Percentiles rank a stretch among this genome's conserved stretches.
Evolutionary conservation across 1,284 basidiomycete genomes (phyloP).

Genomic region (Hypsizygus ulmarius): DNA sequence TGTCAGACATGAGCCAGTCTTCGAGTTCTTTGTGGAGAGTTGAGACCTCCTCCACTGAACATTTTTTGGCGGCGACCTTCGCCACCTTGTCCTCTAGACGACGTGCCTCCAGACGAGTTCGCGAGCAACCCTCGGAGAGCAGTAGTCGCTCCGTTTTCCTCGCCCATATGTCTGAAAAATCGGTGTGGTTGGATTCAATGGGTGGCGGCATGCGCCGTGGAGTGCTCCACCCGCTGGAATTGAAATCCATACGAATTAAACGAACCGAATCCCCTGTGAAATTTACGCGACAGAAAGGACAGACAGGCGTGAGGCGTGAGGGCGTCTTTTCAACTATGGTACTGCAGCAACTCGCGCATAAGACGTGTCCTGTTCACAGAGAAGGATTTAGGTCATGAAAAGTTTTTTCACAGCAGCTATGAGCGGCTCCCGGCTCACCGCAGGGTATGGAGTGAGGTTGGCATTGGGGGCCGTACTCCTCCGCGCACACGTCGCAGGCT

Average conservation of each 20-base stretch:
- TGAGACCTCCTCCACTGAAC: slow-evolving; percentile 77
- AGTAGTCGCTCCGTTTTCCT: slow-evolving; percentile 43
- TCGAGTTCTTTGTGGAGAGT: slow-evolving; percentile 71
- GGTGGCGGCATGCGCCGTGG: slow-evolving; percentile 48
- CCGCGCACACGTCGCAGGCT: slow-evolving; percentile 81
- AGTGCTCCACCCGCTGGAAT: slow-evolving; percentile 60
- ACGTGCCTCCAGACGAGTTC: slow-evolving; percentile 55
- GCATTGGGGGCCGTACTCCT: slow-evolving; percentile 72
- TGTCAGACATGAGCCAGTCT: slow-evolving; percentile 62
- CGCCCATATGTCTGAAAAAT: slow-evolving; percentile 47
- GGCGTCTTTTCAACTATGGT: slow-evolving; percentile 77
- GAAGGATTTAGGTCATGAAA: slow-evolving; percentile 12
- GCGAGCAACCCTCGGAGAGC: slow-evolving; percentile 36
- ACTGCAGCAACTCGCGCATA: slow-evolving; percentile 71
- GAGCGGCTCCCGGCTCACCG: slow-evolving; percentile 44
- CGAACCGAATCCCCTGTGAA: slow-evolving; percentile 65
- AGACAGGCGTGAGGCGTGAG: slow-evolving; percentile 60
- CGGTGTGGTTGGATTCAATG: slow-evolving; percentile 45
- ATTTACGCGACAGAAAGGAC: slow-evolving; percentile 77
- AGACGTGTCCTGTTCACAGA: slow-evolving; percentile 59
- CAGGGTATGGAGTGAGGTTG: slow-evolving; percentile 76
- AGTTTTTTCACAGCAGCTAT: slow-evolving; percentile 20
- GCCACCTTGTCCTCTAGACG: slow-evolving; percentile 73
- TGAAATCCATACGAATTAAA: slow-evolving; percentile 74
- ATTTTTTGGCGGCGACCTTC: slow-evolving; percentile 77